Percentiles rank a stretch among this genome's conserved stretches.
Conservation (phyloP, 768 basidiomycete genomes). For the Ramaria sp. region DNA sequence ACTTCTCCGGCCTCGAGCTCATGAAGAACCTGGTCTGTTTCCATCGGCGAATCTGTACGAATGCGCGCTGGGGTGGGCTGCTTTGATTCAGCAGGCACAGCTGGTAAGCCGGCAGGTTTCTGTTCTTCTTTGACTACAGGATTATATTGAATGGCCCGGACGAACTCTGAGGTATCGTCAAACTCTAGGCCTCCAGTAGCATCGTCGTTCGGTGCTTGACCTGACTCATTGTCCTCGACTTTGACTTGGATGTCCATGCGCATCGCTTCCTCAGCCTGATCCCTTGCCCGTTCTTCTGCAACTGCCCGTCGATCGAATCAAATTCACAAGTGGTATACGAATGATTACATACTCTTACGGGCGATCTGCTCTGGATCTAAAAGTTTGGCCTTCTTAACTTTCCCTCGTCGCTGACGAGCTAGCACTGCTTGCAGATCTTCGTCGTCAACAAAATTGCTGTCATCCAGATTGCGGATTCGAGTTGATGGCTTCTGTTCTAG, state of each 20-base stretch:
- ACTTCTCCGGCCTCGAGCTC: constrained; percentile 81
- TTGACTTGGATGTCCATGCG: constrained; percentile 35
- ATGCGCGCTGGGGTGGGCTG: constrained; percentile 17
- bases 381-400: constrained; percentile 67
- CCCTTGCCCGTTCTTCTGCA: constrained; percentile 45
- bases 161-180: constrained; percentile 96
- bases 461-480: constrained; percentile 61
- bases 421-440: constrained; percentile 94
- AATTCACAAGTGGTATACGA: background rate
- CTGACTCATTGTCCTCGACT: constrained; percentile 30
- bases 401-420: constrained; percentile 74
- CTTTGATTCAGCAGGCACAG: constrained; percentile 17
- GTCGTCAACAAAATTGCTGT: constrained; percentile 94
- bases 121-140: constrained; percentile 43
- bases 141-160: constrained; percentile 69
- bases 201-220: constrained; percentile 22
- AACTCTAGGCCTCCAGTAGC: constrained; percentile 61
- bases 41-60: constrained; percentile 11
- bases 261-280: constrained; percentile 30
- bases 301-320: constrained; percentile 29
- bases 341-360: constrained; percentile 43
- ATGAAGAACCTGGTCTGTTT: constrained; percentile 47
- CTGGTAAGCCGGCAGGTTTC: constrained; percentile 17
- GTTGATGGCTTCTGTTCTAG: constrained; percentile 45
- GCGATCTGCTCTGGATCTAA: constrained; percentile 76